Evolutionary conservation across 305 asterid genomes (phyloP).

Genomic region (Fraxinus ornus): DNA sequence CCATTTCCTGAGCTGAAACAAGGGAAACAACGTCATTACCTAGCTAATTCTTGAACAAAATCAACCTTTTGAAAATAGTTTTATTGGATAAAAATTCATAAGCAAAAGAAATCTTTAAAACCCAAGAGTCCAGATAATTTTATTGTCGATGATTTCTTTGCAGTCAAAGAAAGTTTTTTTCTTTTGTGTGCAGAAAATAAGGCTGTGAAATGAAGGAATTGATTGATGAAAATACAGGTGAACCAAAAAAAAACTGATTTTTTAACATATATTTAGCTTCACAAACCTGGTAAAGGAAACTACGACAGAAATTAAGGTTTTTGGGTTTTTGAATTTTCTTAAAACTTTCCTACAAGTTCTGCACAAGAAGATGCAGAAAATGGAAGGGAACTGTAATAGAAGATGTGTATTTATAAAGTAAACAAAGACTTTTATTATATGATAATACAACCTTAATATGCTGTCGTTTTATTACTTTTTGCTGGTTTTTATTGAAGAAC

Average conservation of each 20-base stretch:
- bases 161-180: neutral
- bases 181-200: neutral
- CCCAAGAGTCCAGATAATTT: neutral
- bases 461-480: constrained; percentile 23
- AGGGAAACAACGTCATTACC: neutral
- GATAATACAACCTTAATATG: constrained; percentile 16
- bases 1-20: constrained; percentile 42
- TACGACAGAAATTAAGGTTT: constrained; percentile 24
- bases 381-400: constrained; percentile 41
- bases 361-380: constrained; percentile 41
- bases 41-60: neutral
- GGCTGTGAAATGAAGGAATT: constrained; percentile 5
- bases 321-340: constrained; percentile 24
- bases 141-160: neutral
- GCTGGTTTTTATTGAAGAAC: constrained; percentile 29
- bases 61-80: constrained; percentile 1
- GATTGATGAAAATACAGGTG: constrained; percentile 7
- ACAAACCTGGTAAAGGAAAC: constrained; percentile 36
- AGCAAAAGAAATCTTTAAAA: neutral
- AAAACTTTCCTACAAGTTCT: constrained; percentile 24
- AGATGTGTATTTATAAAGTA: constrained; percentile 38
- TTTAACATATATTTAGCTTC: constrained; percentile 5
- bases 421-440: neutral
- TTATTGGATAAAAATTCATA: constrained; percentile 6
- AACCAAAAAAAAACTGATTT: constrained; percentile 3